A percentile compares a stretch with the other conserved stretches of the same genome.
Evolutionary conservation across 2,329 filamentous ascomycete species (phyloP).

Genomic region (Cytospora paraplurivora): DNA sequence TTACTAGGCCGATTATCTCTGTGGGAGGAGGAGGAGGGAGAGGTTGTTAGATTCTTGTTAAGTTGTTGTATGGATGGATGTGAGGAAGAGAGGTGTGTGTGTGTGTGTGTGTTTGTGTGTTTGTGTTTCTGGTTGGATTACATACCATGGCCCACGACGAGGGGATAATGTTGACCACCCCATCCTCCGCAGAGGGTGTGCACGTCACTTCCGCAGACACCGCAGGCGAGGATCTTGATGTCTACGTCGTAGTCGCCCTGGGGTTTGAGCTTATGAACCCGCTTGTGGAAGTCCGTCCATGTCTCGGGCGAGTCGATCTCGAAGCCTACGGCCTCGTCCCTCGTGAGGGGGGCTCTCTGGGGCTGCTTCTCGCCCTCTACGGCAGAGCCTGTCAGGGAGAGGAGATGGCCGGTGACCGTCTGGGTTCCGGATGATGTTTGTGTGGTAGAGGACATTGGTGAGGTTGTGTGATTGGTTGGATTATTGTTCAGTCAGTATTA

Average conservation of each 20-base stretch:
- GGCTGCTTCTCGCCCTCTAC: slow-evolving; percentile 7
- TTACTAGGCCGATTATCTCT: slow-evolving; percentile 71
- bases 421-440: slow-evolving; percentile 5
- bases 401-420: not conserved
- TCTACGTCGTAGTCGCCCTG: slow-evolving; percentile 88
- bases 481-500: not conserved
- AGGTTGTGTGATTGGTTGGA: not conserved
- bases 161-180: slow-evolving; percentile 63
- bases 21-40: too few relatives aligned
- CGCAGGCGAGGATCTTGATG: slow-evolving; percentile 81
- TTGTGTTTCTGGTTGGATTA: slow-evolving; percentile 14
- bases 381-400: slow-evolving; percentile 12
- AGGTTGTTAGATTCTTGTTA: not conserved
- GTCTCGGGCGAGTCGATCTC: slow-evolving; percentile 57
- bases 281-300: slow-evolving; percentile 66
- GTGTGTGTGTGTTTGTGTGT: not conserved
- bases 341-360: slow-evolving; percentile 7
- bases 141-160: slow-evolving; percentile 68
- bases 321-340: slow-evolving; percentile 46
- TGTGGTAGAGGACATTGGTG: slow-evolving; percentile 10
- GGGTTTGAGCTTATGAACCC: slow-evolving; percentile 79
- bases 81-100: not conserved
- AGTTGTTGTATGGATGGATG: not conserved
- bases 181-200: slow-evolving; percentile 72
- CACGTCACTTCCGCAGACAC: slow-evolving; percentile 72